These are phyloP conservation scores for Gossypium raimondii DNA, from an alignment of 345 rosid genomes.

Conservation along the genomic window DNA sequence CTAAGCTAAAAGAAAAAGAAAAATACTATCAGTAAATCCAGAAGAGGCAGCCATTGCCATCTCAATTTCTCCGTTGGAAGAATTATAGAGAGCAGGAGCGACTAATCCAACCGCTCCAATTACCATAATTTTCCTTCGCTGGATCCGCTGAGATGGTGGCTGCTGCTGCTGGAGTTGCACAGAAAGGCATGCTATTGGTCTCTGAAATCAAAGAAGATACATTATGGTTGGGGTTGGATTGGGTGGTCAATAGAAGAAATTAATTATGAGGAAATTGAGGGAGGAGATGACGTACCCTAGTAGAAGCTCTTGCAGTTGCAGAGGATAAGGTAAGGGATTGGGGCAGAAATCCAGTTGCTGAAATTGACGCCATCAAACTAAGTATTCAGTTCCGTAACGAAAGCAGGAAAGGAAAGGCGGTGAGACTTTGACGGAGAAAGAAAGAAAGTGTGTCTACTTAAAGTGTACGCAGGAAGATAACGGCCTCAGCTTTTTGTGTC, in stretches of 20 bases:
- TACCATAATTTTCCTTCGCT: slow-evolving; percentile 47
- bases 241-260: background rate
- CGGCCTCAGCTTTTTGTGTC: slow-evolving; percentile 33
- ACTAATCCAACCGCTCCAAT: slow-evolving; percentile 43
- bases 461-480: slow-evolving; percentile 46
- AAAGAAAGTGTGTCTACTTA: background rate
- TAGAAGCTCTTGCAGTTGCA: slow-evolving; percentile 22
- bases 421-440: background rate
- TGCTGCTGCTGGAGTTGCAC: slow-evolving; percentile 10
- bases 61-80: slow-evolving; percentile 23
- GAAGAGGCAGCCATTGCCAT: slow-evolving; percentile 48
- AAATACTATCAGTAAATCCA: slow-evolving; percentile 75
- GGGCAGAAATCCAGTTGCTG: slow-evolving; percentile 23
- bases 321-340: background rate
- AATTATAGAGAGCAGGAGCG: slow-evolving; percentile 31
- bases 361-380: slow-evolving; percentile 52
- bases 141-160: slow-evolving; percentile 20
- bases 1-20: background rate
- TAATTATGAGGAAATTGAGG: background rate
- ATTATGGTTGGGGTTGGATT: background rate
- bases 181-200: slow-evolving; percentile 25
- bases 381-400: background rate
- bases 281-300: slow-evolving; percentile 15
- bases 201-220: slow-evolving; percentile 26
- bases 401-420: background rate